A percentile compares a stretch with the other conserved stretches of the same genome.
Evolutionary conservation across 768 basidiomycete genomes (phyloP).

Genomic region (Candolleomyces eurysporus): DNA sequence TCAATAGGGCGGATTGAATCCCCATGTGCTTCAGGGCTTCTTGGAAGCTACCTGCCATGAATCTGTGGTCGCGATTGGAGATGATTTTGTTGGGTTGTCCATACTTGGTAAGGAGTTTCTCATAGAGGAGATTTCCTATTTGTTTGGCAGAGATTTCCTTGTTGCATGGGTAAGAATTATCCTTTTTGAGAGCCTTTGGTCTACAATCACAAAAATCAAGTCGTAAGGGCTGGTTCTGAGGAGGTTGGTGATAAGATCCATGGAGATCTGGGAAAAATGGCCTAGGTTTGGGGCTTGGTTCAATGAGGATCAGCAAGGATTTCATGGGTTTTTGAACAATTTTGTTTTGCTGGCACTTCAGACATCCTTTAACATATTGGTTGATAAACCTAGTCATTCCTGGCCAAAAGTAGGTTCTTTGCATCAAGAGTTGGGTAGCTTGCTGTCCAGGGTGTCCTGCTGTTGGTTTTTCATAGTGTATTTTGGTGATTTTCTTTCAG

Average conservation of each 20-base stretch:
- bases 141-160: neutral
- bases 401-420: slow-evolving; percentile 5
- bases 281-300: neutral
- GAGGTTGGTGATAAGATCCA: slow-evolving; percentile 20
- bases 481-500: no score
- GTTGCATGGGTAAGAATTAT: slow-evolving; percentile 19
- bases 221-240: slow-evolving; percentile 11
- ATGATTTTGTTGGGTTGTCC: slow-evolving; percentile 12
- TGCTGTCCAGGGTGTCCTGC: neutral
- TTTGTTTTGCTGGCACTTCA: neutral
- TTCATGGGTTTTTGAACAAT: neutral
- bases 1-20: slow-evolving; percentile 10
- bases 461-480: no score
- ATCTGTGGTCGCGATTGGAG: slow-evolving; percentile 17
- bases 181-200: slow-evolving; percentile 25
- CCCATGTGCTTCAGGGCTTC: slow-evolving; percentile 13
- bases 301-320: neutral
- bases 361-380: neutral
- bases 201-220: slow-evolving; percentile 21
- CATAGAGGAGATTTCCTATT: neutral
- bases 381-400: neutral
- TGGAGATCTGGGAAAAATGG: slow-evolving; percentile 10
- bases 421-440: neutral
- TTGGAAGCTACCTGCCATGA: slow-evolving; percentile 9
- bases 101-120: neutral